These are phyloP conservation scores for Heimioporus retisporus DNA, from an alignment of 1,284 basidiomycete species.

Conservation along the genomic window DNA sequence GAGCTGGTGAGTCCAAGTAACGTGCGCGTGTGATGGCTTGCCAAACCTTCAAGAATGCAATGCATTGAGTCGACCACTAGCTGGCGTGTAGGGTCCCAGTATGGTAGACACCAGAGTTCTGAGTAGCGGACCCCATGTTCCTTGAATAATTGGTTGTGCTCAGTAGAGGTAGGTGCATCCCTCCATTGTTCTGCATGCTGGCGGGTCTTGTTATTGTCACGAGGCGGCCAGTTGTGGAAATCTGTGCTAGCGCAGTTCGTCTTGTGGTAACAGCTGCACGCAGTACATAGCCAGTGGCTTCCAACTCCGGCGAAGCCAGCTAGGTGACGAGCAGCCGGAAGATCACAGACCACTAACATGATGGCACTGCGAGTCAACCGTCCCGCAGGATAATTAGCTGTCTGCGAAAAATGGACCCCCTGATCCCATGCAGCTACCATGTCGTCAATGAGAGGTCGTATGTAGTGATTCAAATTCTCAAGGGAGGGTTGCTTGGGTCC, in stretches of 20 bases:
- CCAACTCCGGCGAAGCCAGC: slow-evolving; percentile 6
- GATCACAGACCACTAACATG: slow-evolving; percentile 13
- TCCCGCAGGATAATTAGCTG: slow-evolving; percentile 7
- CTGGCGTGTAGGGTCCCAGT: neutral
- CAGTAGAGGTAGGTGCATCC: neutral
- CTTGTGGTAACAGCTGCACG: slow-evolving; percentile 25
- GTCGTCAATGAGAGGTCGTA: slow-evolving; percentile 16
- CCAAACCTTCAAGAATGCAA: neutral
- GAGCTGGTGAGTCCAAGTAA: neutral
- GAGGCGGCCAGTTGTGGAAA: neutral
- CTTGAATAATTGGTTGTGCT: neutral
- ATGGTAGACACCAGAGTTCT: neutral
- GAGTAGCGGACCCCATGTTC: neutral
- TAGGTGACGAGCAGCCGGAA: slow-evolving; percentile 20
- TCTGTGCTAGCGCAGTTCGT: slow-evolving; percentile 7
- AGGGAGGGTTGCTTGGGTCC: slow-evolving; percentile 20
- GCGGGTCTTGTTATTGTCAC: neutral
- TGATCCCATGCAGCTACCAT: slow-evolving; percentile 14
- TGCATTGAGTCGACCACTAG: neutral
- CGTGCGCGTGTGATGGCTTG: neutral
- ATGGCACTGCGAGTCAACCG: slow-evolving; percentile 1
- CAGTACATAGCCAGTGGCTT: slow-evolving; percentile 23
- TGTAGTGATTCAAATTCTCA: slow-evolving; percentile 28
- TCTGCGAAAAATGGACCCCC: slow-evolving; percentile 12
- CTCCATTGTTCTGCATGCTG: neutral